These are phyloP conservation scores for Cutaneotrichosporon arboriforme DNA, from an alignment of 1,284 basidiomycete species.

Conservation along the genomic window DNA sequence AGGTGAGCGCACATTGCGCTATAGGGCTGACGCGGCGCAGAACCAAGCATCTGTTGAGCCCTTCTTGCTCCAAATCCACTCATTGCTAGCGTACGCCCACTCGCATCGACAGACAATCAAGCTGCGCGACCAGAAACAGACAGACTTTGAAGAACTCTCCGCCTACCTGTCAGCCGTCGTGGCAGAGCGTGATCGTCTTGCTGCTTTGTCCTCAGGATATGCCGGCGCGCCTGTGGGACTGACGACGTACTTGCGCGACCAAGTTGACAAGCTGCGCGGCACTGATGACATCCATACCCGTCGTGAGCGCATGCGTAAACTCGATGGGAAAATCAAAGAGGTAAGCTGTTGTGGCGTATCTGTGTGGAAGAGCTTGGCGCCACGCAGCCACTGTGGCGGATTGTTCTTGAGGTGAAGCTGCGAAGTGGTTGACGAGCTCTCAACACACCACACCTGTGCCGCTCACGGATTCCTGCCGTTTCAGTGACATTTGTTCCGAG, in stretches of 20 bases:
- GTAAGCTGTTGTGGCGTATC: constrained; percentile 51
- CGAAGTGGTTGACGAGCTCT: too few relatives aligned
- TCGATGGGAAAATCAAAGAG: constrained; percentile 92
- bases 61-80: constrained; percentile 81
- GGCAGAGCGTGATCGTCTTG: constrained; percentile 82
- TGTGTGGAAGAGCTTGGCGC: not conserved
- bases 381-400: too few relatives aligned
- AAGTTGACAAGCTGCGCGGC: constrained; percentile 82
- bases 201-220: constrained; percentile 65
- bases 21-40: constrained; percentile 46
- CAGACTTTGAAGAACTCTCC: constrained; percentile 96
- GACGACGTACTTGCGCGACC: constrained; percentile 87
- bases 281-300: constrained; percentile 89
- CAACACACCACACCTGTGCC: too few relatives aligned
- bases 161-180: constrained; percentile 89
- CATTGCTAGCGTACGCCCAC: constrained; percentile 78
- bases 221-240: constrained; percentile 57
- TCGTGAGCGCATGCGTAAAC: constrained; percentile 76
- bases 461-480: too few relatives aligned
- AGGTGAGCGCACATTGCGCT: constrained; percentile 53
- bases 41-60: constrained; percentile 81
- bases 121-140: constrained; percentile 94
- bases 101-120: constrained; percentile 87
- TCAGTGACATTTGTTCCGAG: too few relatives aligned
- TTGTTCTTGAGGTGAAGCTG: too few relatives aligned